Evolutionary conservation across 208 protist species (phyloP).

Genomic region (Trypanosoma rangeli): DNA sequence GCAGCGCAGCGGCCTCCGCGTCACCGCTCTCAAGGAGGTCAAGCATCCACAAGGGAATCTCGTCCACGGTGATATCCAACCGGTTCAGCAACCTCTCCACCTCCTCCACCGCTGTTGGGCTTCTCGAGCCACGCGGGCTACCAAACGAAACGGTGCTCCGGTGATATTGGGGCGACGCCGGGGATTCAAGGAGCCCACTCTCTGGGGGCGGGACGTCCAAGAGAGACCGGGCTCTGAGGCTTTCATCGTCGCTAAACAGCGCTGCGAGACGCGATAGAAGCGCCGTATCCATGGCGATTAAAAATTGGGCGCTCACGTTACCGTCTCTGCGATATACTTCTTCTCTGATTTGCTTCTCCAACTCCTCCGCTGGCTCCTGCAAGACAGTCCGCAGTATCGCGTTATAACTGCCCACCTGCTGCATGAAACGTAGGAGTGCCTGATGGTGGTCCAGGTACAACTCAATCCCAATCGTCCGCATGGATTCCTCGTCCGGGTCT

Average conservation of each 20-base stretch:
- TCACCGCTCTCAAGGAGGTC: slow-evolving; percentile 8
- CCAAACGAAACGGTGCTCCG: neutral
- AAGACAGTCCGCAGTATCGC: slow-evolving; percentile 12
- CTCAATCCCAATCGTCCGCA: neutral
- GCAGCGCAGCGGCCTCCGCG: neutral
- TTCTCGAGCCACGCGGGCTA: neutral
- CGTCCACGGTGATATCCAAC: neutral
- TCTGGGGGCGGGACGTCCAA: too few species aligned
- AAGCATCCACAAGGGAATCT: slow-evolving; percentile 7
- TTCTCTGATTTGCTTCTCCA: slow-evolving; percentile 19
- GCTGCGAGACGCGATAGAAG: slow-evolving; percentile 25
- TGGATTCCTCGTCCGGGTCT: slow-evolving; percentile 3
- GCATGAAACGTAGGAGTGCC: slow-evolving; percentile 28
- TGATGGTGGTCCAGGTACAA: slow-evolving; percentile 32
- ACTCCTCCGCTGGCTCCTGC: slow-evolving; percentile 10
- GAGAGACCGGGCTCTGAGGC: too few species aligned
- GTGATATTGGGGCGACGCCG: too few species aligned
- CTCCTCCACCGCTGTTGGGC: neutral
- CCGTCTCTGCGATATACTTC: slow-evolving; percentile 7
- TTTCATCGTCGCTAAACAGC: slow-evolving; percentile 5
- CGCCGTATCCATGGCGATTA: slow-evolving; percentile 38
- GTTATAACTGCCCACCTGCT: slow-evolving; percentile 14
- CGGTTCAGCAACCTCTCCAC: slow-evolving; percentile 5
- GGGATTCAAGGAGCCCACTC: neutral
- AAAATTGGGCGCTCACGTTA: slow-evolving; percentile 22